Base-by-base conservation (phyloP, 2,329 filamentous ascomycete genomes). In the Pestalotiopsis fici region DNA sequence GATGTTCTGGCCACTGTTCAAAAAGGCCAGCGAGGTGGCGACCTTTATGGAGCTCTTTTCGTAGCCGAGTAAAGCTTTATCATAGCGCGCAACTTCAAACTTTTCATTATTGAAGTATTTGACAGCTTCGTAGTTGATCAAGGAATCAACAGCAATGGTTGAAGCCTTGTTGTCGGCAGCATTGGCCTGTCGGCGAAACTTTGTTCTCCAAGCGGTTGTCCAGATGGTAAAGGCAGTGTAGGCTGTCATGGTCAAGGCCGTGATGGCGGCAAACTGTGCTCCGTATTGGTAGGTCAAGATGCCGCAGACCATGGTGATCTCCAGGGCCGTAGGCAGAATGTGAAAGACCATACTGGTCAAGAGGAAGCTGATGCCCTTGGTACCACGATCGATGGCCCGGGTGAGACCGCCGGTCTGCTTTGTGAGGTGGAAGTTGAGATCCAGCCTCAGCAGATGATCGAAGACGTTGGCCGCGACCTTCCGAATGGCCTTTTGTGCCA, bases 101-200 rank as follows among this genome's bases (percentile, higher is more conserved):
- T 92, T 93, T 77, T 99, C 97, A 76, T 99, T 99, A 83, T 99
- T 99, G 83, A 98, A 99, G 83, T 98, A 97, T 81, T 99, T 99
- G 77, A 99, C 96, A 15, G 97, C 95, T 80, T 99, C 96, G 76
- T 98, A 99, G 82, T 99, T 99, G 84, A 99, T 97, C 63, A 99
- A 83, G 0, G 95, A 97, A 81, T 99, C 96, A 1, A 98, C 95
- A 0, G 95, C 95, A 7, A 98, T 94, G 0, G 95, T 98, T 1
- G 95, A 97, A 0, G 94, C 96, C 77, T 91, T 93, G 80, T 98
- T 99, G 74, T 99, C 97, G 0, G 96, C 97, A 5, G 94, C 94
- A 78, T 99, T 99, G 50, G 96, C 94, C 79, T 97, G 93, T 74
- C 95, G 92, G 59, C 97, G 88, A 79, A 99, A 99, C 79, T 97